These are phyloP conservation scores for Byssothecium circinans DNA, from an alignment of 2,329 filamentous ascomycete species.

Conservation along the genomic window DNA sequence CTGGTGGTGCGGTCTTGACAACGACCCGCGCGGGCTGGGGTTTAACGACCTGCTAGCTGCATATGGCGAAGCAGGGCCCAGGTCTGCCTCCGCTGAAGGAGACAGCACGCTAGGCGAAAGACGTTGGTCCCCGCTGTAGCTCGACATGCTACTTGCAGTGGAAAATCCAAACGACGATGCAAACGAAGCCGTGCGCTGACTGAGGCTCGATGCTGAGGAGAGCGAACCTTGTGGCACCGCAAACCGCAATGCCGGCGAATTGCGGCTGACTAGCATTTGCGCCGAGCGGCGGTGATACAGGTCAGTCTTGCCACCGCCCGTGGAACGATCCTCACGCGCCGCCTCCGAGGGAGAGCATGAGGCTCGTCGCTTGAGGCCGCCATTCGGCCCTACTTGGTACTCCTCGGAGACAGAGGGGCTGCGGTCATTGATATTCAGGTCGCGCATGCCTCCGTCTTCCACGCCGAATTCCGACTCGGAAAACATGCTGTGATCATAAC, in stretches of 20 bases:
- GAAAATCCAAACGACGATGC: constrained; percentile 64
- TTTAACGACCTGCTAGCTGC: constrained; percentile 51
- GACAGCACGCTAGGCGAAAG: constrained; percentile 63
- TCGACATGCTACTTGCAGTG: constrained; percentile 65
- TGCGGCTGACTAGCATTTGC: constrained; percentile 58
- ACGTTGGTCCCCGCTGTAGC: constrained; percentile 63
- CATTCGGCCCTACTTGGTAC: constrained; percentile 48
- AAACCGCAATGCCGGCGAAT: constrained; percentile 58
- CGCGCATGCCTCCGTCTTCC: constrained; percentile 56
- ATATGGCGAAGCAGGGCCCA: constrained; percentile 58
- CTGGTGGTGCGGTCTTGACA: constrained; percentile 46
- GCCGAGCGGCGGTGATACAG: constrained; percentile 57
- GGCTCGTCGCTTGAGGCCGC: constrained; percentile 65
- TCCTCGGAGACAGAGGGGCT: constrained; percentile 51
- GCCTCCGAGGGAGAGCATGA: constrained; percentile 64
- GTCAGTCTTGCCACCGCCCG: constrained; percentile 49
- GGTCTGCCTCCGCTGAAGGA: constrained; percentile 60
- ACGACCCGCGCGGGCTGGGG: constrained; percentile 46
- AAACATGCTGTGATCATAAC: constrained; percentile 63
- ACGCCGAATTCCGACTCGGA: constrained; percentile 54
- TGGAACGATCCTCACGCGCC: constrained; percentile 49
- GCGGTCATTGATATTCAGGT: constrained; percentile 58
- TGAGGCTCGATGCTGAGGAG: constrained; percentile 66
- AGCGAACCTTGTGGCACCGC: constrained; percentile 62
- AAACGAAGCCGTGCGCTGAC: constrained; percentile 63